phyloP scores from a whole-genome alignment of 345 rosid species.

The Diplotaxis tenuifolia region DNA sequence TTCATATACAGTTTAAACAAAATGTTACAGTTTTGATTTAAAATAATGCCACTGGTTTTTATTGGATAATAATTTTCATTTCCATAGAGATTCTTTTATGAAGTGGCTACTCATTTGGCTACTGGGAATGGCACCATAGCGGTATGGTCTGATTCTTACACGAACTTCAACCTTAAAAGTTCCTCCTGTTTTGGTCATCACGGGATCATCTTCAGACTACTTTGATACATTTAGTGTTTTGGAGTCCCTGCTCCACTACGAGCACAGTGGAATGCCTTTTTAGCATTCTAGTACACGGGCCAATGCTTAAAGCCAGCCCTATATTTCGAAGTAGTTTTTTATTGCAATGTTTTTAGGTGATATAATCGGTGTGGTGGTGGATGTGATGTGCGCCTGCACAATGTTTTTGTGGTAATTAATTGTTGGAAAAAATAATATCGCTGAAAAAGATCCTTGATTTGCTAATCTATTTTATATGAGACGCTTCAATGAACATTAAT shows the following conservation, averaged over 20 bases:
- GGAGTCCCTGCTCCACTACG: background rate
- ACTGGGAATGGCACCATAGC: background rate
- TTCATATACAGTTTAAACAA: conserved; percentile 25
- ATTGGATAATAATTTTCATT: too few relatives aligned
- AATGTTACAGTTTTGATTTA: conserved; percentile 18
- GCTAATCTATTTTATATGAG: too few relatives aligned
- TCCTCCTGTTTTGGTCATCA: background rate
- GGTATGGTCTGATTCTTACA: background rate
- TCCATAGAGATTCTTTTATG: too few relatives aligned
- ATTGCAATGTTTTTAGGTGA: background rate
- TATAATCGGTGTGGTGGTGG: conserved; percentile 5
- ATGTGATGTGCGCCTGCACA: too few relatives aligned
- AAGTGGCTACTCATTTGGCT: background rate
- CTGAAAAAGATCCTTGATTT: too few relatives aligned
- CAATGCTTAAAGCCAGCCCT: background rate
- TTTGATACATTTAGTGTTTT: background rate
- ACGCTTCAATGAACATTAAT: background rate
- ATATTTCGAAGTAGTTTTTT: background rate
- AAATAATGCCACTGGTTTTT: conserved; percentile 33
- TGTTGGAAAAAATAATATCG: too few relatives aligned
- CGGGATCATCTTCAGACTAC: background rate
- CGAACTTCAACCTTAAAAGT: background rate
- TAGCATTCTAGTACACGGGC: background rate
- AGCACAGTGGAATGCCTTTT: background rate
- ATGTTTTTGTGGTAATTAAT: too few relatives aligned